These are phyloP conservation scores for Sugiyamaella mastotermitis DNA, from an alignment of 805 yeast genomes.

Conservation along the genomic window DNA sequence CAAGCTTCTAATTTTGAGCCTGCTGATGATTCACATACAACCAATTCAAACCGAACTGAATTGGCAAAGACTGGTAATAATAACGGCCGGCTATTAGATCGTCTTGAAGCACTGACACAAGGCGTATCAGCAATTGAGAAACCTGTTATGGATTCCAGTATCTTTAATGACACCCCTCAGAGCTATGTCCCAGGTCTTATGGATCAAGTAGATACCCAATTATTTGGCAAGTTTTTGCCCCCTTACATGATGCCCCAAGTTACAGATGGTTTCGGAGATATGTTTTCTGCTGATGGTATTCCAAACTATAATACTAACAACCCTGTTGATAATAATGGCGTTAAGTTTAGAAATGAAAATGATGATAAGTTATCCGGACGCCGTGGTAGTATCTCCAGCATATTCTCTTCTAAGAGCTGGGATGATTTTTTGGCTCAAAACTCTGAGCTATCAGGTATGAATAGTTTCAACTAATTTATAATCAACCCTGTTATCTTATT, in stretches of 20 bases:
- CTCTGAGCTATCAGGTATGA: conserved; percentile 21
- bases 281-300: not conserved
- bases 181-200: conserved; percentile 73
- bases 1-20: conserved; percentile 7
- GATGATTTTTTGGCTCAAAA: conserved; percentile 20
- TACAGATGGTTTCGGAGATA: not conserved
- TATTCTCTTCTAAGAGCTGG: conserved; percentile 18
- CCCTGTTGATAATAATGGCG: not conserved
- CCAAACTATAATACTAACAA: not conserved
- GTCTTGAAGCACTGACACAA: conserved; percentile 5
- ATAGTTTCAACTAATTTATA: no score
- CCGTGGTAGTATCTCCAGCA: conserved; percentile 4
- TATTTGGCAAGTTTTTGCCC: conserved; percentile 78
- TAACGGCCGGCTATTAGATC: conserved; percentile 5
- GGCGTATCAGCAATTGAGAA: not conserved
- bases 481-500: no score
- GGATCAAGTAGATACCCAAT: conserved; percentile 77
- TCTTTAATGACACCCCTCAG: conserved; percentile 11
- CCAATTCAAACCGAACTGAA: not conserved
- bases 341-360: not conserved
- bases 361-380: not conserved
- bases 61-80: conserved; percentile 3
- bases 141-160: not conserved
- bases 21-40: conserved; percentile 4
- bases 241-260: conserved; percentile 60